Base-by-base conservation (phyloP, 441 rosid species). In the Hura crepitans region DNA sequence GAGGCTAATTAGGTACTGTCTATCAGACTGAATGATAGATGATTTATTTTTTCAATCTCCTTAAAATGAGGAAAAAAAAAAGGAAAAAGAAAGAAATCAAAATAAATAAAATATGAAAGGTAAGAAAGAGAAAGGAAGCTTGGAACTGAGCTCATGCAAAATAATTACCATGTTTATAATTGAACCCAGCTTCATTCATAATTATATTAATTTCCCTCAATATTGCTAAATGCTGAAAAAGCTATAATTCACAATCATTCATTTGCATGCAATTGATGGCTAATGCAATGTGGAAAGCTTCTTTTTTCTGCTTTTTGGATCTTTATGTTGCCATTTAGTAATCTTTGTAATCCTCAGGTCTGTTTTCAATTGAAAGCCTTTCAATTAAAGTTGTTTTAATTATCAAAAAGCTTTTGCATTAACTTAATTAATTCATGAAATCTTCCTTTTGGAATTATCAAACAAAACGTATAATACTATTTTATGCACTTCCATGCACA, bases 261-360 rank as follows among this genome's bases (percentile, higher is more conserved):
- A 46, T 49, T 64, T 72, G 71, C 68, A 74, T 60, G 78, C 23
- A 68, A 65, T 66, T 49, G 64, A 61, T 49, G 39, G 5, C 59
- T 47, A 66, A 30, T 43, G 30, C 56, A 15, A 23, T 51, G n/a
- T 50, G 35, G 14, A 65, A 35, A 31, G 59, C 64, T 60, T 53
- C 42, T 18, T 42, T 42, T 20, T 10, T 3, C 39, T 25, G 22
- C 69, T 58, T 64, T 68, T 39, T 28, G 72, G 37, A 33, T 54
- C 67, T 60, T 59, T 70, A 59, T 33, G 8, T n/a, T 30, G 1
- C 18, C 46, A 20, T 75, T 59, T 68, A 20, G 61, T 30, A 57
- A 25, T 50, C 30, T 53, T 68, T 53, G 6, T 33, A 47, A 73
- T 66, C 59, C 62, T 30, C 35, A 14, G 62, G 47, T 15, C 28